Conservation (phyloP, 192 early-diverging fungal species). For the Gorgonomyces haynaldii region DNA sequence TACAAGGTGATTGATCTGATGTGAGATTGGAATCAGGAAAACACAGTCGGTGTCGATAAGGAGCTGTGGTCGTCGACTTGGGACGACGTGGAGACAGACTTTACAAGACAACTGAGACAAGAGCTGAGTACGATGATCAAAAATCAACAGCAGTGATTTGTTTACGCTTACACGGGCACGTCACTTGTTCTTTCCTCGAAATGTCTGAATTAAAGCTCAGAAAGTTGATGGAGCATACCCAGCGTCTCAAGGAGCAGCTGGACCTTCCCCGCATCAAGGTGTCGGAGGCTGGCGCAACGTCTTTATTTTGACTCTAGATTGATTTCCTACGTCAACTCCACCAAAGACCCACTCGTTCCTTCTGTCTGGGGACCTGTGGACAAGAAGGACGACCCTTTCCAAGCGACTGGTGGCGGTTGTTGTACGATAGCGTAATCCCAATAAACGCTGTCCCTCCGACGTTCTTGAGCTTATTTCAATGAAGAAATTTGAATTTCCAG, state of each 20-base stretch:
- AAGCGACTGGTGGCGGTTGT: conserved; percentile 8
- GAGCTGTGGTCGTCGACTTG: no score
- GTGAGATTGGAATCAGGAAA: no score
- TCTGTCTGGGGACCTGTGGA: conserved; percentile 23
- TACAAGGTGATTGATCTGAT: no score
- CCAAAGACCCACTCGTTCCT: conserved; percentile 16
- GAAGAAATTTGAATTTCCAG: no score
- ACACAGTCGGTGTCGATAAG: no score
- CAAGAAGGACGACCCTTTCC: conserved; percentile 20
- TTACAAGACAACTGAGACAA: no score
- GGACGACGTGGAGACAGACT: no score
- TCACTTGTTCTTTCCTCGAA: no score
- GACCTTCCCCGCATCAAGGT: conserved; percentile 65
- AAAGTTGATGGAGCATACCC: conserved; percentile 62
- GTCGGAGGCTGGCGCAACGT: conserved; percentile 54
- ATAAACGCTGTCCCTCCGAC: not conserved
- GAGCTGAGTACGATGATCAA: no score
- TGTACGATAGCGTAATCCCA: no score
- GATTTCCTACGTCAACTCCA: conserved; percentile 15
- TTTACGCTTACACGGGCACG: no score
- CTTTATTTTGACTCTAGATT: conserved; percentile 1
- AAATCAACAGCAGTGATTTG: no score
- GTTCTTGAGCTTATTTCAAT: not conserved
- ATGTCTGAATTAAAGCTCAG: conserved; percentile 56
- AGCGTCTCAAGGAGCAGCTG: conserved; percentile 62